phyloP scores from a whole-genome alignment of 2,329 filamentous ascomycete species.

The Colletotrichum sublineola region DNA sequence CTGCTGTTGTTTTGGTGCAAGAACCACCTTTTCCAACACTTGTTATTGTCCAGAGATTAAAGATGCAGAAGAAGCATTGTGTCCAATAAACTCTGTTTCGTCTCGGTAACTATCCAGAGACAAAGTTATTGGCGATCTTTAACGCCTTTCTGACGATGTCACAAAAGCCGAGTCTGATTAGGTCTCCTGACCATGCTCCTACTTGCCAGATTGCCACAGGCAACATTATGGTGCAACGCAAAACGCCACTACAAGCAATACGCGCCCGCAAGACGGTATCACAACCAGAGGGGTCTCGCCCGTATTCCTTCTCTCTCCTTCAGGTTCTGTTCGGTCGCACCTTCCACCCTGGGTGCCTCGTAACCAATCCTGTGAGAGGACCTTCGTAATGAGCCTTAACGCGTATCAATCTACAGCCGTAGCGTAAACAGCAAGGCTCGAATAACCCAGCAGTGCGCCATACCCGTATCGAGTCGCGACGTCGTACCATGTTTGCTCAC shows the following conservation, averaged over 20 bases:
- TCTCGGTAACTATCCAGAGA: background rate
- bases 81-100: background rate
- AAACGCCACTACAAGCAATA: background rate
- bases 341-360: background rate
- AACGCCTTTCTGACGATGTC: background rate
- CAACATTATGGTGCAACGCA: slow-evolving; percentile 3
- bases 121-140: background rate
- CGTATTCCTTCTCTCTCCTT: background rate
- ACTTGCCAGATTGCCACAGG: background rate
- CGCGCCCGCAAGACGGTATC: slow-evolving; percentile 4
- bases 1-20: background rate
- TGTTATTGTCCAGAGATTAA: background rate
- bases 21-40: no score
- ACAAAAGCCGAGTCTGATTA: no score
- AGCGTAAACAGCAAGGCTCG: slow-evolving; percentile 1
- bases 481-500: slow-evolving; percentile 20
- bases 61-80: background rate
- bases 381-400: background rate
- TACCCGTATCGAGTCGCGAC: slow-evolving; percentile 22
- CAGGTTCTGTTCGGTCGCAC: background rate
- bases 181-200: background rate
- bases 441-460: background rate
- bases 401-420: background rate
- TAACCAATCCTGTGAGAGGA: background rate
- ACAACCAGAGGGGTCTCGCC: background rate